phyloP scores from a whole-genome alignment of 345 rosid species.

The Pugionium cornutum region DNA sequence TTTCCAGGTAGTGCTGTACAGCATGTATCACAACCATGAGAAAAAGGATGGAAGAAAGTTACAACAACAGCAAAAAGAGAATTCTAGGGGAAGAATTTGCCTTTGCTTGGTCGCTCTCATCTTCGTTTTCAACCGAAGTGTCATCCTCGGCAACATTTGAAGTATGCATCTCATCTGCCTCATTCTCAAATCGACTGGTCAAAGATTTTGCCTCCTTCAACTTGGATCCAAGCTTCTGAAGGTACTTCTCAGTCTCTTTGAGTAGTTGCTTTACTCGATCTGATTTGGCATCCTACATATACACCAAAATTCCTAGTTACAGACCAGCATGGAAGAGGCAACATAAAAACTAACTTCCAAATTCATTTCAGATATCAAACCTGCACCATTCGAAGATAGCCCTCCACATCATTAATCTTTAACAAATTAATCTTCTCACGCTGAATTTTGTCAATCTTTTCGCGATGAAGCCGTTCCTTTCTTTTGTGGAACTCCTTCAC shows the following conservation, averaged over 20 bases:
- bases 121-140: conserved; percentile 67
- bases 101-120: conserved; percentile 90
- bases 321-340: conserved; percentile 14
- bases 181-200: conserved; percentile 61
- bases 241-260: conserved; percentile 93
- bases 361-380: conserved; percentile 46
- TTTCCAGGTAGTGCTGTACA: conserved; percentile 87
- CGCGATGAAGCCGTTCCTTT: conserved; percentile 85
- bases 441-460: conserved; percentile 92
- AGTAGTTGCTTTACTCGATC: conserved; percentile 88
- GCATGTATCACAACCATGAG: conserved; percentile 20
- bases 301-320: background rate
- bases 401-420: conserved; percentile 96
- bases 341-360: conserved; percentile 12
- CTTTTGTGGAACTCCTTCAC: conserved; percentile 91
- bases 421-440: conserved; percentile 92
- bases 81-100: conserved; percentile 40
- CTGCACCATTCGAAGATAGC: conserved; percentile 95
- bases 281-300: conserved; percentile 80
- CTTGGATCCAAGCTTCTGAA: conserved; percentile 87
- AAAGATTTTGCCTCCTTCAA: conserved; percentile 67
- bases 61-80: background rate
- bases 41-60: conserved; percentile 7
- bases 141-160: conserved; percentile 56
- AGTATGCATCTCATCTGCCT: conserved; percentile 55